Percentiles rank a stretch among this genome's conserved stretches.
Conservation (phyloP, 2,329 filamentous ascomycete genomes). For the Gaeumannomyces tritici region DNA sequence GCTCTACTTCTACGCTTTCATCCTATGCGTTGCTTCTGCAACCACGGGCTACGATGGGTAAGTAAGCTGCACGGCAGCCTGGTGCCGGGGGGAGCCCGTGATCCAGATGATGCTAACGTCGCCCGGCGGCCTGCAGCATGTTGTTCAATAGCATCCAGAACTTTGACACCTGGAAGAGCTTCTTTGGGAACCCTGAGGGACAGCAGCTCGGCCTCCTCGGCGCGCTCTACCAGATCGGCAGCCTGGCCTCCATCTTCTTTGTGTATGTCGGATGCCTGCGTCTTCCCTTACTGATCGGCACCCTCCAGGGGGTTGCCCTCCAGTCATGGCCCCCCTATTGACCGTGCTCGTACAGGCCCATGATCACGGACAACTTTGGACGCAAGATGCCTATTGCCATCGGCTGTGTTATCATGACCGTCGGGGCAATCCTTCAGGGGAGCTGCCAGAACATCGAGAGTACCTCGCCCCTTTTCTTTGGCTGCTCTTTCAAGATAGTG, state of each 20-base stretch:
- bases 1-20: conserved; percentile 41
- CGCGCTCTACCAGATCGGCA: conserved; percentile 51
- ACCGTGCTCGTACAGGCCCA: conserved; percentile 22
- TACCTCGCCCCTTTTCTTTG: conserved; percentile 8
- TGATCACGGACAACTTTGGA: conserved; percentile 44
- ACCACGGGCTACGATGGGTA: conserved; percentile 49
- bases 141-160: conserved; percentile 35
- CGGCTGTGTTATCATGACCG: conserved; percentile 43
- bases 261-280: conserved; percentile 26
- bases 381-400: conserved; percentile 42
- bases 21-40: conserved; percentile 44
- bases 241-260: conserved; percentile 45
- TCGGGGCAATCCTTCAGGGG: conserved; percentile 47
- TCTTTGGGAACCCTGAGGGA: conserved; percentile 36
- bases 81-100: too few relatives aligned
- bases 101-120: neutral
- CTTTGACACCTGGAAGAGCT: conserved; percentile 32
- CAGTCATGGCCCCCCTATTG: neutral
- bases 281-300: neutral
- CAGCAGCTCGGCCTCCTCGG: conserved; percentile 40
- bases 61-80: conserved; percentile 6
- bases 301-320: neutral
- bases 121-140: conserved; percentile 19
- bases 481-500: neutral
- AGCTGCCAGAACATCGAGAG: conserved; percentile 30